These are phyloP conservation scores for Gastrodia elata DNA, from an alignment of 106 monocot species.

Conservation along the genomic window DNA sequence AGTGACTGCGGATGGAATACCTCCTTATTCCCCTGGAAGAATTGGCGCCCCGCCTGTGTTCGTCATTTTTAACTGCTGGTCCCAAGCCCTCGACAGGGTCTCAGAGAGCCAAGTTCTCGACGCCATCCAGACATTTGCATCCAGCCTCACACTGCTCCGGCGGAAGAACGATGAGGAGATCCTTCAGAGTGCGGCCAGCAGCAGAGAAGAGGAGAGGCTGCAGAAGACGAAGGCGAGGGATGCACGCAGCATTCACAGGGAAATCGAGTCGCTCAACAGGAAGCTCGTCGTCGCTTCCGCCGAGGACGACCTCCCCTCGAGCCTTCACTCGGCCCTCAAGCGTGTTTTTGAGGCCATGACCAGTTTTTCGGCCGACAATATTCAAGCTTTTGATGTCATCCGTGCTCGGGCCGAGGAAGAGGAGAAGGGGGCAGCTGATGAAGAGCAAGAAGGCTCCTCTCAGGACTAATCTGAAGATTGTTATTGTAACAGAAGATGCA, in stretches of 20 bases:
- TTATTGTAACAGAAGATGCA: too few species aligned
- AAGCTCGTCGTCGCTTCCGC: conserved; percentile 34
- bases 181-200: conserved; percentile 24
- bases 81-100: conserved; percentile 50
- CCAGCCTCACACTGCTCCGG: conserved; percentile 41
- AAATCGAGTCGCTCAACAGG: conserved; percentile 46
- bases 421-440: conserved; percentile 18
- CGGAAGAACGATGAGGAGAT: conserved; percentile 32
- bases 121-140: conserved; percentile 46
- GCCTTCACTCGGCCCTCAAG: conserved; percentile 33
- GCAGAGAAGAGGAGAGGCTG: conserved; percentile 41
- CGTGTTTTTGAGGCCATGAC: conserved; percentile 57
- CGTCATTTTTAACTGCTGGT: conserved; percentile 79
- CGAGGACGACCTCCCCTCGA: conserved; percentile 14
- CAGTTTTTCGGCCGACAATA: conserved; percentile 24
- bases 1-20: conserved; percentile 44
- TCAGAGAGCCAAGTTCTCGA: conserved; percentile 61
- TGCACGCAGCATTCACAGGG: conserved; percentile 40
- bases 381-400: conserved; percentile 46
- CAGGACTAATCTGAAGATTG: too few species aligned
- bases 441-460: too few species aligned
- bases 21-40: conserved; percentile 81
- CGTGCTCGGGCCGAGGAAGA: conserved; percentile 40
- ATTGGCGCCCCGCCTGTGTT: conserved; percentile 81
- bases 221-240: conserved; percentile 35